Conservation (phyloP, 177 flowering plant species). For the Vitis hybrid region DNA sequence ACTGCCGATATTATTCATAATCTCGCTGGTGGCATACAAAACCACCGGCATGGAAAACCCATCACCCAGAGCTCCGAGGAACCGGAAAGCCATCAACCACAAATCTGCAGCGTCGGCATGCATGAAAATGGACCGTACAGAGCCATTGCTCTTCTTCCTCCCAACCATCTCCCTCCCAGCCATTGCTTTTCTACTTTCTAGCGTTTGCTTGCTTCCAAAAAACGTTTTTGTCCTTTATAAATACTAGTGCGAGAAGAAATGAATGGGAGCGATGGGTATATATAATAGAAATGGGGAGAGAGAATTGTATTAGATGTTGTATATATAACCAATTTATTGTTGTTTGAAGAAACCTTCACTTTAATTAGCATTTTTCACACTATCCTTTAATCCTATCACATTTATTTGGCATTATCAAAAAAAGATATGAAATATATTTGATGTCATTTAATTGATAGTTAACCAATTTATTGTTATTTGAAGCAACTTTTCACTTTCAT, state of each 20-base stretch:
- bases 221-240: neutral
- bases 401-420: neutral
- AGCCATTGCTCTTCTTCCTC: slow-evolving; percentile 20
- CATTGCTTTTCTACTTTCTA: too few relatives aligned
- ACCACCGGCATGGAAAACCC: slow-evolving; percentile 59
- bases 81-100: slow-evolving; percentile 60
- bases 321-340: too few relatives aligned
- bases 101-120: slow-evolving; percentile 55
- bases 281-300: neutral
- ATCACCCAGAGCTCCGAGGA: slow-evolving; percentile 72
- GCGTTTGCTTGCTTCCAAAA: neutral
- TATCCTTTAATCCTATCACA: too few relatives aligned
- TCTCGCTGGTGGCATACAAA: slow-evolving; percentile 42
- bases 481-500: too few relatives aligned
- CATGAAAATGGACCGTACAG: slow-evolving; percentile 53
- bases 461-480: too few relatives aligned
- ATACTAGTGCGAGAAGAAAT: too few relatives aligned
- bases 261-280: neutral
- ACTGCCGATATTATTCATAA: slow-evolving; percentile 70
- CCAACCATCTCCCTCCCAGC: neutral
- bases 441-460: slow-evolving; percentile 59
- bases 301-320: neutral
- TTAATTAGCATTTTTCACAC: too few relatives aligned
- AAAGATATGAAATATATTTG: neutral
- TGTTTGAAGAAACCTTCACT: too few relatives aligned